Evolutionary conservation across 768 basidiomycete species (phyloP).

Genomic region (Mycena filopes): DNA sequence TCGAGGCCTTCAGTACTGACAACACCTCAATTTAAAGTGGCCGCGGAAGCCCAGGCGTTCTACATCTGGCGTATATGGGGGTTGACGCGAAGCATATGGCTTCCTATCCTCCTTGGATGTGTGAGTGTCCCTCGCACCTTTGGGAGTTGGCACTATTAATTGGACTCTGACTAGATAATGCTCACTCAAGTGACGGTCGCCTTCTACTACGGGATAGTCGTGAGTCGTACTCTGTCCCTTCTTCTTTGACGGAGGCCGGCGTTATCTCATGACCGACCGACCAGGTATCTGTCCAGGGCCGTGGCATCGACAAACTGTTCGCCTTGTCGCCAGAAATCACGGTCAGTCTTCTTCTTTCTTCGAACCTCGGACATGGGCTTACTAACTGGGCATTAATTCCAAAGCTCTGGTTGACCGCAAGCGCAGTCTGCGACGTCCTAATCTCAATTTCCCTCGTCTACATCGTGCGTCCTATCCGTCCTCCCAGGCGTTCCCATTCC

Average conservation of each 20-base stretch:
- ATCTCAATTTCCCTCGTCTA: slow-evolving; percentile 41
- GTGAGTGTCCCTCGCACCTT: too few species aligned
- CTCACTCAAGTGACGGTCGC: slow-evolving; percentile 6
- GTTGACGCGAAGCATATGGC: slow-evolving; percentile 16
- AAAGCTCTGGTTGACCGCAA: slow-evolving; percentile 26
- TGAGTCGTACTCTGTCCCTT: too few species aligned
- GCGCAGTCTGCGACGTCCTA: slow-evolving; percentile 19
- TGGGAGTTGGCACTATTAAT: too few species aligned
- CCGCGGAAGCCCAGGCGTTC: slow-evolving; percentile 17
- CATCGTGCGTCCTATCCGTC: neutral
- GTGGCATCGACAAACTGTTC: neutral
- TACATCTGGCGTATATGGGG: slow-evolving; percentile 30
- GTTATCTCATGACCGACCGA: neutral
- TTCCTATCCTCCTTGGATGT: slow-evolving; percentile 18
- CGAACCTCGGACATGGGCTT: neutral
- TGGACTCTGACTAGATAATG: neutral
- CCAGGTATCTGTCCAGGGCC: neutral
- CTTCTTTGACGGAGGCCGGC: too few species aligned
- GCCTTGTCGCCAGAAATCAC: slow-evolving; percentile 5
- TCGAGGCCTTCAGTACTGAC: too few species aligned
- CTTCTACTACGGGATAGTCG: slow-evolving; percentile 11
- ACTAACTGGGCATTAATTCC: too few species aligned
- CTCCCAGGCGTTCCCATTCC: neutral
- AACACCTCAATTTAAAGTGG: too few species aligned
- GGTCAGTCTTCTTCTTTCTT: neutral